Percentiles rank a stretch among this genome's conserved stretches.
These are phyloP conservation scores for Cladosporium sphaerospermum DNA, from an alignment of 2,329 filamentous ascomycete genomes.

Conservation along the genomic window DNA sequence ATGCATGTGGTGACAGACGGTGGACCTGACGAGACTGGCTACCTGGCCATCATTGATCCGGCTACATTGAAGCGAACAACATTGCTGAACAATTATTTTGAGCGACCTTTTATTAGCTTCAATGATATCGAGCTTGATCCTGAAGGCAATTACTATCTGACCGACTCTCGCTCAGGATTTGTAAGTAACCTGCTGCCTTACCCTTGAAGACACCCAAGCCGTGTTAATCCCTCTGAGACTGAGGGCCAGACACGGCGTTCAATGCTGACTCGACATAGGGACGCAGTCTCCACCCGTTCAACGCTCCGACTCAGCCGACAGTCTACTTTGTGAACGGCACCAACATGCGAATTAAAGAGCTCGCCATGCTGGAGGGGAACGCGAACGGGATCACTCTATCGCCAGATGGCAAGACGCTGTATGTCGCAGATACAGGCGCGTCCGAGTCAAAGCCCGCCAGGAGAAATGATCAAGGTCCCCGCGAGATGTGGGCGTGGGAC, in stretches of 20 bases:
- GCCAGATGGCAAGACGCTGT: slow-evolving; percentile 20
- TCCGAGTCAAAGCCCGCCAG: slow-evolving; percentile 14
- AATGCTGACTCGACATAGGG: neutral
- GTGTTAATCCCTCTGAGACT: too few relatives aligned
- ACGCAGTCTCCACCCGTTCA: slow-evolving; percentile 11
- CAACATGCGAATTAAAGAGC: slow-evolving; percentile 5
- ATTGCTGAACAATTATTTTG: slow-evolving; percentile 54
- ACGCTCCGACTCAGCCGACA: slow-evolving; percentile 7
- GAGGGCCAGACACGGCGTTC: neutral
- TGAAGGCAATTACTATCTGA: slow-evolving; percentile 32
- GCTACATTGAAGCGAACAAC: slow-evolving; percentile 15
- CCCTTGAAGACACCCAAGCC: too few relatives aligned
- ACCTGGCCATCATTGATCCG: slow-evolving; percentile 15
- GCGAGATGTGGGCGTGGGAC: slow-evolving; percentile 33
- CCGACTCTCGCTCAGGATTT: slow-evolving; percentile 25
- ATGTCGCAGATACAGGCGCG: slow-evolving; percentile 19
- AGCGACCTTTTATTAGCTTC: slow-evolving; percentile 54
- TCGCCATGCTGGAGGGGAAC: slow-evolving; percentile 11
- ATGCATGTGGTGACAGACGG: slow-evolving; percentile 23
- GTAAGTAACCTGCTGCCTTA: neutral
- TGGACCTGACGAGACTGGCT: slow-evolving; percentile 18
- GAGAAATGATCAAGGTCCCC: slow-evolving; percentile 23
- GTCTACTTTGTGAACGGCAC: slow-evolving; percentile 10
- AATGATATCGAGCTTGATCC: slow-evolving; percentile 51
- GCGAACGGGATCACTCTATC: slow-evolving; percentile 24